These are phyloP conservation scores for Hyaloscypha hepaticicola DNA, from an alignment of 495 filamentous ascomycete genomes.

Conservation along the genomic window DNA sequence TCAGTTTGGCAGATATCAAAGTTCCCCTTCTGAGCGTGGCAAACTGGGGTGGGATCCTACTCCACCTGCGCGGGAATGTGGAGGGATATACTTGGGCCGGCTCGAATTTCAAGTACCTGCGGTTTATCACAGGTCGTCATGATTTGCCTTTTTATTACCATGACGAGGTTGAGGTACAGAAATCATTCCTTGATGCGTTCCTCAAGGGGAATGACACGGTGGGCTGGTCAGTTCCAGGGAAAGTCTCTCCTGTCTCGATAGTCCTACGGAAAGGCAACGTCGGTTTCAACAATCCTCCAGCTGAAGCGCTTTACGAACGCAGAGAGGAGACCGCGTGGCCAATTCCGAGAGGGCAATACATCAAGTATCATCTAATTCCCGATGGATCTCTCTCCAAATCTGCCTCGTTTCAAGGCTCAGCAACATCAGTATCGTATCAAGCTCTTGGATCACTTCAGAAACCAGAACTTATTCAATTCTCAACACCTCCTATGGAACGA, in stretches of 20 bases:
- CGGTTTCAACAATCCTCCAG: slow-evolving; percentile 59
- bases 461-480: slow-evolving; percentile 51
- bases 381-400: slow-evolving; percentile 37
- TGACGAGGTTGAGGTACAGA: slow-evolving; percentile 63
- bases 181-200: slow-evolving; percentile 65
- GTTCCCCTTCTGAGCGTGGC: slow-evolving; percentile 60
- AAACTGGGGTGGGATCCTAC: slow-evolving; percentile 59
- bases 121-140: slow-evolving; percentile 67
- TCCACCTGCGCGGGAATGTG: slow-evolving; percentile 65
- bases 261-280: slow-evolving; percentile 61
- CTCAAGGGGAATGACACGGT: slow-evolving; percentile 59
- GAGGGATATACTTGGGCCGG: slow-evolving; percentile 59
- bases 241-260: slow-evolving; percentile 55
- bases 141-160: slow-evolving; percentile 71
- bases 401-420: not conserved
- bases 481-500: slow-evolving; percentile 48
- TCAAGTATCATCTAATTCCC: slow-evolving; percentile 51
- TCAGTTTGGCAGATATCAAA: slow-evolving; percentile 58
- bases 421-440: slow-evolving; percentile 44
- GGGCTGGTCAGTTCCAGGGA: slow-evolving; percentile 56
- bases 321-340: slow-evolving; percentile 64
- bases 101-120: slow-evolving; percentile 61
- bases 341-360: slow-evolving; percentile 59
- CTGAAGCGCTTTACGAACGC: slow-evolving; percentile 49
- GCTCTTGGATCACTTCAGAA: slow-evolving; percentile 53